Evolutionary conservation across 2,329 filamentous ascomycete species (phyloP).

Genomic region (Penicillium occitanis): DNA sequence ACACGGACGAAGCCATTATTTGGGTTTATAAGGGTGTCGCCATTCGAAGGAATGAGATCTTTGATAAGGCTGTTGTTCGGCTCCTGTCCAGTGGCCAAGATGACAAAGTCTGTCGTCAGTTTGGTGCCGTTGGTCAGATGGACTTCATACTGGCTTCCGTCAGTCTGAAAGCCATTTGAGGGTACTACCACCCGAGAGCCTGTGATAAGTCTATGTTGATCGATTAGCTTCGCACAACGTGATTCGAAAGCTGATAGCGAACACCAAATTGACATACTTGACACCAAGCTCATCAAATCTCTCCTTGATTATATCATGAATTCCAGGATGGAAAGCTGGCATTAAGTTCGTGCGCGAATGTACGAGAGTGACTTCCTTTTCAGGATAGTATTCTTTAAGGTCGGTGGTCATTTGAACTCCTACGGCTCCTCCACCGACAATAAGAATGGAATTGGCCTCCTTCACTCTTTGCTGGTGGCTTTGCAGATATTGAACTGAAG

Average conservation of each 20-base stretch:
- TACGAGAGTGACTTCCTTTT: slow-evolving; percentile 50
- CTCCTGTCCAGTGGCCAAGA: slow-evolving; percentile 51
- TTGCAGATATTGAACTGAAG: slow-evolving; percentile 36
- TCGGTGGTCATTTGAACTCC: slow-evolving; percentile 54
- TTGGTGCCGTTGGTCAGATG: slow-evolving; percentile 34
- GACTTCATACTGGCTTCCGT: slow-evolving; percentile 29
- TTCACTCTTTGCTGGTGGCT: slow-evolving; percentile 35
- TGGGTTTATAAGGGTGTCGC: slow-evolving; percentile 33
- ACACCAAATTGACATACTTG: slow-evolving; percentile 21
- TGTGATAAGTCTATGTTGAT: slow-evolving; percentile 29
- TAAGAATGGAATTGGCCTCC: slow-evolving; percentile 32
- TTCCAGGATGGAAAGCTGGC: slow-evolving; percentile 34
- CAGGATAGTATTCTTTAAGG: slow-evolving; percentile 49
- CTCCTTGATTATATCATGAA: slow-evolving; percentile 34
- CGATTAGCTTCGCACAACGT: background rate
- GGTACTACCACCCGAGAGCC: slow-evolving; percentile 33
- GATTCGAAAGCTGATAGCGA: background rate
- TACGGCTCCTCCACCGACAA: slow-evolving; percentile 52
- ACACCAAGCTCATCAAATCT: slow-evolving; percentile 38
- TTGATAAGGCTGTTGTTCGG: slow-evolving; percentile 46
- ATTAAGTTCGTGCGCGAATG: slow-evolving; percentile 47
- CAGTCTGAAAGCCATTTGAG: slow-evolving; percentile 29
- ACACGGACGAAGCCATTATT: slow-evolving; percentile 37
- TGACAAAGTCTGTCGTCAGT: slow-evolving; percentile 42
- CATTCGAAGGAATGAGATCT: slow-evolving; percentile 29